These are phyloP conservation scores for Lactarius evosmus DNA, from an alignment of 768 basidiomycete genomes.

Conservation along the genomic window DNA sequence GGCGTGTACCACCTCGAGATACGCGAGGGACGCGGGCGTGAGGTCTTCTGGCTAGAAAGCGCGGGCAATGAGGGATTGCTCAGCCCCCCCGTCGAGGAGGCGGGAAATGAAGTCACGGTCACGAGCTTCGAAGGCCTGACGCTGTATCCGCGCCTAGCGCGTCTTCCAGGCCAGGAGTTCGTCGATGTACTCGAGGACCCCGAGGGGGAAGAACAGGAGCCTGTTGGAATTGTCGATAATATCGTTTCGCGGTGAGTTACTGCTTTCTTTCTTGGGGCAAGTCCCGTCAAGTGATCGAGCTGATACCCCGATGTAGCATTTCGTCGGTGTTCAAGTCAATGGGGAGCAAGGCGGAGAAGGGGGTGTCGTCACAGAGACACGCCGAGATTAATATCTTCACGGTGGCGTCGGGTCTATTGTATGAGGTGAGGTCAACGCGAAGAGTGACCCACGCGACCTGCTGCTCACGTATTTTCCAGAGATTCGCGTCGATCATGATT, in stretches of 20 bases:
- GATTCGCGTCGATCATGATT: slow-evolving; percentile 98
- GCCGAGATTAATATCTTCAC: slow-evolving; percentile 99
- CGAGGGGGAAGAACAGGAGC: slow-evolving; percentile 33
- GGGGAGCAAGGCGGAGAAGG: slow-evolving; percentile 20
- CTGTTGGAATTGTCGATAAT: slow-evolving; percentile 45
- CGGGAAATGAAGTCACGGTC: slow-evolving; percentile 72
- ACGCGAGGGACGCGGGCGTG: slow-evolving; percentile 72
- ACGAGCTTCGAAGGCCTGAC: slow-evolving; percentile 91
- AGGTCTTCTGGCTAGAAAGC: slow-evolving; percentile 80
- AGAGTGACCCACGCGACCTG: not conserved
- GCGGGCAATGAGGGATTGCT: slow-evolving; percentile 89
- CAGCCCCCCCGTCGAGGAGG: slow-evolving; percentile 63
- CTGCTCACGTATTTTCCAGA: slow-evolving; percentile 43
- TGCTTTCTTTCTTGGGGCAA: not conserved
- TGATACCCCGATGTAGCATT: slow-evolving; percentile 29
- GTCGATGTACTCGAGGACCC: slow-evolving; percentile 70
- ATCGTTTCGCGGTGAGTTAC: slow-evolving; percentile 50
- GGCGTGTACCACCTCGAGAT: slow-evolving; percentile 85
- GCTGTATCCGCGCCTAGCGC: slow-evolving; percentile 73
- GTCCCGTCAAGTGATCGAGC: not conserved
- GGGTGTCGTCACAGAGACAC: slow-evolving; percentile 40
- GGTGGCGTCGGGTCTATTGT: slow-evolving; percentile 92
- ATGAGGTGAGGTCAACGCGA: slow-evolving; percentile 60
- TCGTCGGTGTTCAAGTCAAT: slow-evolving; percentile 31
- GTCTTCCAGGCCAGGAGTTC: slow-evolving; percentile 72